Conservation (phyloP, 345 rosid species). For the Stellera chamaejasme region DNA sequence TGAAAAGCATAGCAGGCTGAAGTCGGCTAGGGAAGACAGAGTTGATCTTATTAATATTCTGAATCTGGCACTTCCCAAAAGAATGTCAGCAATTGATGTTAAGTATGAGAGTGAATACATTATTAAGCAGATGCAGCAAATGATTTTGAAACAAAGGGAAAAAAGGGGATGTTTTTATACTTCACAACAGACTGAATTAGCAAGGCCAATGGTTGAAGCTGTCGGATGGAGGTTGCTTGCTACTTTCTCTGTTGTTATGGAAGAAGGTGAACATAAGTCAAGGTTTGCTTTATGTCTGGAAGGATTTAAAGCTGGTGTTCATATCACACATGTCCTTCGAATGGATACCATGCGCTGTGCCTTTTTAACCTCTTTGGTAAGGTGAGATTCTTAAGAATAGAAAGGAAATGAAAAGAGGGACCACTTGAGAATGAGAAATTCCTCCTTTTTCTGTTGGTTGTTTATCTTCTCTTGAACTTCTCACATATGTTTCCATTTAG, state of each 20-base stretch:
- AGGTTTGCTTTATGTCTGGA: constrained; percentile 92
- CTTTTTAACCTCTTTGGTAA: constrained; percentile 88
- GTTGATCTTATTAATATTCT: constrained; percentile 83
- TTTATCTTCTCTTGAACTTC: constrained; percentile 1
- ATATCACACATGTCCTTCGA: constrained; percentile 81
- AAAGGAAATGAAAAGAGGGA: too few relatives aligned
- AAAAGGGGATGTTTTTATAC: constrained; percentile 87
- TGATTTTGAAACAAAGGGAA: constrained; percentile 73
- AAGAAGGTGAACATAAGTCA: constrained; percentile 95
- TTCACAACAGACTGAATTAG: constrained; percentile 61
- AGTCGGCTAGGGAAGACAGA: constrained; percentile 85
- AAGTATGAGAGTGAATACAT: constrained; percentile 83
- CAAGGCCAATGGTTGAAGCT: constrained; percentile 98
- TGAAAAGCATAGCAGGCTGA: constrained; percentile 53
- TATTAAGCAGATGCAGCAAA: constrained; percentile 87
- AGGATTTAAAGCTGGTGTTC: constrained; percentile 98
- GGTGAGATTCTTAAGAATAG: constrained; percentile 31
- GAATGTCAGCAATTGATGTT: constrained; percentile 57
- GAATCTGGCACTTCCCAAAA: constrained; percentile 81
- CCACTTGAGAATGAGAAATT: background rate
- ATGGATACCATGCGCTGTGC: constrained; percentile 99
- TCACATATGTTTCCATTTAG: background rate
- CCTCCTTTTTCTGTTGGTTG: background rate
- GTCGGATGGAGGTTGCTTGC: constrained; percentile 99
- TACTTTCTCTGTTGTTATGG: constrained; percentile 96